A percentile compares a stretch with the other conserved stretches of the same genome.
phyloP scores from a whole-genome alignment of 257 asterid genomes.

The Ocimum tenuiflorum region DNA sequence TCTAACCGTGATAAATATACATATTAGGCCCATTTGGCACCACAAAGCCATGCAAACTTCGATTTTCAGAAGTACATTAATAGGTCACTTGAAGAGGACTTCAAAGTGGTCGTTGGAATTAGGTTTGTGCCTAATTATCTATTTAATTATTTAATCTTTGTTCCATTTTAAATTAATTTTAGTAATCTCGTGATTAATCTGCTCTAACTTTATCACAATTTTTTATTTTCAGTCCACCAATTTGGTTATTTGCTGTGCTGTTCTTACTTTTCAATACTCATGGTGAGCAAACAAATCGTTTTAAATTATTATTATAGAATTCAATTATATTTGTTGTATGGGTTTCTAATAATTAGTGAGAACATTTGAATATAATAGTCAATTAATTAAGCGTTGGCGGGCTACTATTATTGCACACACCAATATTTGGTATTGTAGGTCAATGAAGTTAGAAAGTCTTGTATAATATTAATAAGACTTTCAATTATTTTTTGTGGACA shows the following conservation, averaged over 20 bases:
- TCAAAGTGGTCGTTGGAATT: conserved; percentile 91
- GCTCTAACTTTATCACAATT: neutral
- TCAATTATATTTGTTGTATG: too few relatives aligned
- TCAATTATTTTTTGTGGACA: conserved; percentile 24
- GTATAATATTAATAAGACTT: neutral
- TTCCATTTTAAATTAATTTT: neutral
- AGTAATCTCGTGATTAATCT: neutral
- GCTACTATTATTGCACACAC: neutral
- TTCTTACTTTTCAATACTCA: conserved; percentile 87
- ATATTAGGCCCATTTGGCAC: conserved; percentile 85
- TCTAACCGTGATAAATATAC: neutral
- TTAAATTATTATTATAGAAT: too few relatives aligned
- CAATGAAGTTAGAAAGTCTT: neutral
- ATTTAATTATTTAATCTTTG: neutral
- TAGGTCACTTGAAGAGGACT: conserved; percentile 84
- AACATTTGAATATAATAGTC: neutral
- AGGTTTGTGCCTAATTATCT: conserved; percentile 37
- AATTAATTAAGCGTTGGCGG: neutral
- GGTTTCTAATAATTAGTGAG: too few relatives aligned
- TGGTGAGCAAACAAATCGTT: conserved; percentile 36
- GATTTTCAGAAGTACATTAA: conserved; percentile 79
- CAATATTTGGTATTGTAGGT: neutral
- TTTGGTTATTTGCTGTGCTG: conserved; percentile 72
- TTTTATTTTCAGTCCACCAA: conserved; percentile 55
- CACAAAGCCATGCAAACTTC: conserved; percentile 67